Evolutionary conservation across 2,329 filamentous ascomycete genomes (phyloP).

Genomic region (Thermochaetoides dissita): DNA sequence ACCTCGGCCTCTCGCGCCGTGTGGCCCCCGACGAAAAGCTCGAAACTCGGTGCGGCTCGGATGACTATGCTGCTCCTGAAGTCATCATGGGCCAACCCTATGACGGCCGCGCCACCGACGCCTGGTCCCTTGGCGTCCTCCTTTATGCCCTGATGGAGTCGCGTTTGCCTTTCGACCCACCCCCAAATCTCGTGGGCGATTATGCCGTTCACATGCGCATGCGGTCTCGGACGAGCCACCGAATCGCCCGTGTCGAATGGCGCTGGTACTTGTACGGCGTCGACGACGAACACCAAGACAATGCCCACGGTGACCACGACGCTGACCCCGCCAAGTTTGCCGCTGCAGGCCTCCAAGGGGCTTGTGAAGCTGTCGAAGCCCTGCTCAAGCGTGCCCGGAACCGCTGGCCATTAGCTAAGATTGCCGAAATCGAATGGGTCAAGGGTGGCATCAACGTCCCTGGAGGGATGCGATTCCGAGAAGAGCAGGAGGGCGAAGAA

Average conservation of each 20-base stretch:
- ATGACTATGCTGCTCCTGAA: constrained; percentile 94
- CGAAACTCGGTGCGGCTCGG: constrained; percentile 86
- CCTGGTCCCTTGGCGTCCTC: constrained; percentile 87
- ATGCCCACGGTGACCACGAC: constrained; percentile 71
- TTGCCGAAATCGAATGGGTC: constrained; percentile 65
- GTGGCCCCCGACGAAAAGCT: constrained; percentile 77
- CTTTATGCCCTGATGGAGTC: constrained; percentile 88
- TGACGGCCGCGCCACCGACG: constrained; percentile 80
- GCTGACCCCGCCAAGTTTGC: constrained; percentile 45
- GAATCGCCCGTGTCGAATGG: constrained; percentile 95
- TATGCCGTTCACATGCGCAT: constrained; percentile 44
- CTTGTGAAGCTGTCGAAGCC: constrained; percentile 69
- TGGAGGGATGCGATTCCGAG: constrained; percentile 43
- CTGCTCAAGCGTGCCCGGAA: constrained; percentile 70
- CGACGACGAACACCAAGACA: constrained; percentile 68
- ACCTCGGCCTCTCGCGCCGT: constrained; percentile 76
- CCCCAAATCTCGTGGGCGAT: constrained; percentile 60
- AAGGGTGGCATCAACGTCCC: constrained; percentile 56
- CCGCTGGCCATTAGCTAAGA: constrained; percentile 61
- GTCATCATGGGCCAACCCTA: constrained; percentile 92
- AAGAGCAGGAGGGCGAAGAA: constrained; percentile 44
- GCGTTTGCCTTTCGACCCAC: constrained; percentile 83
- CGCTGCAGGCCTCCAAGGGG: constrained; percentile 54
- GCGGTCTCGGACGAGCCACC: constrained; percentile 72
- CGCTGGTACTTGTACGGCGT: constrained; percentile 79